These are phyloP conservation scores for Dioszegia hungarica DNA, from an alignment of 768 basidiomycete genomes.

Conservation along the genomic window DNA sequence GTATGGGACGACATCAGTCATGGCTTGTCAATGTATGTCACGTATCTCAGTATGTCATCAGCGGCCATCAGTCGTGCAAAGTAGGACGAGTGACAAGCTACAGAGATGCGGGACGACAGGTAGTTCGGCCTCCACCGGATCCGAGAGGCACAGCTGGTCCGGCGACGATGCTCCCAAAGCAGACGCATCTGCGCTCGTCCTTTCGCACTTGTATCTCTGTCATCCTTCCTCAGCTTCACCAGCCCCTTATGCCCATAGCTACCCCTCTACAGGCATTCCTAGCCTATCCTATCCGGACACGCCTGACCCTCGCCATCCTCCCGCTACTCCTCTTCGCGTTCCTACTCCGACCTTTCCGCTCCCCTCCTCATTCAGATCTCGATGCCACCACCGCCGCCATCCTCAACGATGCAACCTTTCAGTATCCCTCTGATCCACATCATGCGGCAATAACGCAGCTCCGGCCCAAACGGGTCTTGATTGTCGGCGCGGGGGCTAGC, in stretches of 20 bases:
- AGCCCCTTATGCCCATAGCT: neutral
- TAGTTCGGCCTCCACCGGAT: no score
- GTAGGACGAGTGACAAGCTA: no score
- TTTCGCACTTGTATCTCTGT: no score
- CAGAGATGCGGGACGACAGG: no score
- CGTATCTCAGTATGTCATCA: no score
- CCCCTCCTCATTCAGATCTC: neutral
- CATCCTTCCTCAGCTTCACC: no score
- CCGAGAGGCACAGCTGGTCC: no score
- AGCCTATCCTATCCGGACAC: neutral
- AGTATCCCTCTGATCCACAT: conserved; percentile 10
- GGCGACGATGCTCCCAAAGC: no score
- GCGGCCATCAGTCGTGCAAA: no score
- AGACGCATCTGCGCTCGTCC: no score
- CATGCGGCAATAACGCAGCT: conserved; percentile 7
- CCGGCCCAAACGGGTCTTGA: conserved; percentile 59
- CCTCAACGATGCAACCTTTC: conserved; percentile 1
- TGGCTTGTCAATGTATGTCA: no score
- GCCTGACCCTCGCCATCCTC: neutral
- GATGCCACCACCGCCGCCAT: neutral
- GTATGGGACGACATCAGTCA: no score
- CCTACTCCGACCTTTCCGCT: conserved; percentile 5
- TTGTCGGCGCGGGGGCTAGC: conserved; percentile 85
- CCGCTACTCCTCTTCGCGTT: neutral
- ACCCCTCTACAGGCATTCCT: neutral